Conservation (phyloP, 352 stramenopile species). For the Elongisporangium prolatum region DNA sequence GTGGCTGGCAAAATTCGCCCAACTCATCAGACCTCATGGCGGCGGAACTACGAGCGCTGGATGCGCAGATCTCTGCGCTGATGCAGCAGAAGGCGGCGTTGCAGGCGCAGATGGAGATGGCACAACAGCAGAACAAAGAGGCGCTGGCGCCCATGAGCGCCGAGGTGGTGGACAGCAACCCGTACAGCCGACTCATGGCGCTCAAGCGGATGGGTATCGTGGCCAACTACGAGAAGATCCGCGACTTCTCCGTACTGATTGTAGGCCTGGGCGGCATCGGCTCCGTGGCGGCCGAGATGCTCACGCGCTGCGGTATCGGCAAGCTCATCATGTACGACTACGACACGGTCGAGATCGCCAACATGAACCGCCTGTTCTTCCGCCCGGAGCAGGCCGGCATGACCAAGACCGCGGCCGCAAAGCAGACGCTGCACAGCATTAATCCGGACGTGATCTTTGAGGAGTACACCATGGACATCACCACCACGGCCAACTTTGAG, state of each 20-base stretch:
- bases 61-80: slow-evolving; percentile 65
- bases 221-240: slow-evolving; percentile 86
- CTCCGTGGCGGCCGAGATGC: slow-evolving; percentile 86
- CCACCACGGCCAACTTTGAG: slow-evolving; percentile 80
- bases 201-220: slow-evolving; percentile 90
- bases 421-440: slow-evolving; percentile 86
- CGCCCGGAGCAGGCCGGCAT: slow-evolving; percentile 80
- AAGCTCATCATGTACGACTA: slow-evolving; percentile 91
- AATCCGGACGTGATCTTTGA: slow-evolving; percentile 88
- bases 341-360: slow-evolving; percentile 86
- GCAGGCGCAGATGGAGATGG: slow-evolving; percentile 42
- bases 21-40: slow-evolving; percentile 11
- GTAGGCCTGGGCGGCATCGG: slow-evolving; percentile 85
- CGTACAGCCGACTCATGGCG: slow-evolving; percentile 87
- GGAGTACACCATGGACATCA: slow-evolving; percentile 87
- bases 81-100: slow-evolving; percentile 70
- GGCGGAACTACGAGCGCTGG: slow-evolving; percentile 50
- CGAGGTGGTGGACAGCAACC: slow-evolving; percentile 83
- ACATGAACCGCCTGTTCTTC: slow-evolving; percentile 92
- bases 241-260: slow-evolving; percentile 72
- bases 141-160: slow-evolving; percentile 42
- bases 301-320: slow-evolving; percentile 86
- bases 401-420: slow-evolving; percentile 85
- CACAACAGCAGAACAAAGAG: slow-evolving; percentile 23
- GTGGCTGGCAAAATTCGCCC: not conserved